A percentile compares a stretch with the other conserved stretches of the same genome.
phyloP scores from a whole-genome alignment of 2,329 filamentous ascomycete species.

The Lasiodiplodia citricola region DNA sequence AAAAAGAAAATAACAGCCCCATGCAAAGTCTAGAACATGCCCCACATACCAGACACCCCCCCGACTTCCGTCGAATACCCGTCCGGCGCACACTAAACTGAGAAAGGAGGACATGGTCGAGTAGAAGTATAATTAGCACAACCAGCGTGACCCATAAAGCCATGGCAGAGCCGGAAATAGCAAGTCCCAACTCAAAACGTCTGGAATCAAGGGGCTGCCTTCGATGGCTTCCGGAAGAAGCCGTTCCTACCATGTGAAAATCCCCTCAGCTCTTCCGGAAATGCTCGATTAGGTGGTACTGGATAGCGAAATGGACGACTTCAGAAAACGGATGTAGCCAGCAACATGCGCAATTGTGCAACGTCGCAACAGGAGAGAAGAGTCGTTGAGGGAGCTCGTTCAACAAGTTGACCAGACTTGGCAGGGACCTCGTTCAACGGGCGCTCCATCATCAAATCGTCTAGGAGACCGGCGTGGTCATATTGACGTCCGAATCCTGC shows the following conservation, averaged over 20 bases:
- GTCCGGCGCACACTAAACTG: neutral
- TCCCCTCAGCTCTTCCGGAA: neutral
- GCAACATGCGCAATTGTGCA: neutral
- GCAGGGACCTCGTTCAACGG: no score
- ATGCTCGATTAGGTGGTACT: neutral
- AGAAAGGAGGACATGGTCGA: neutral
- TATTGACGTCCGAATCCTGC: slow-evolving; percentile 25
- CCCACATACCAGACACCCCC: neutral
- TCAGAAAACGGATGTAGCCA: neutral
- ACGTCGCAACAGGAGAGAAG: neutral
- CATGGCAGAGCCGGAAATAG: neutral
- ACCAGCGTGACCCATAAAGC: neutral
- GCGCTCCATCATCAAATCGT: neutral
- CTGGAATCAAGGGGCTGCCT: neutral
- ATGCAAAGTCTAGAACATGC: neutral
- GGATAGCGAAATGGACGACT: neutral
- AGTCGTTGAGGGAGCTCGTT: neutral
- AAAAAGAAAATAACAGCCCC: neutral
- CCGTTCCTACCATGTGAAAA: slow-evolving; percentile 10
- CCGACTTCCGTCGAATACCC: neutral
- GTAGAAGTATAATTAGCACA: neutral
- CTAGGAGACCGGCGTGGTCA: slow-evolving; percentile 2
- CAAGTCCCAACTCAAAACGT: neutral
- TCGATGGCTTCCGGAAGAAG: neutral
- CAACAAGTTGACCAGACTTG: neutral